Percentiles rank a stretch among this genome's conserved stretches.
phyloP scores from a whole-genome alignment of 495 filamentous ascomycete genomes.

The Trichoderma orchidacearum region DNA sequence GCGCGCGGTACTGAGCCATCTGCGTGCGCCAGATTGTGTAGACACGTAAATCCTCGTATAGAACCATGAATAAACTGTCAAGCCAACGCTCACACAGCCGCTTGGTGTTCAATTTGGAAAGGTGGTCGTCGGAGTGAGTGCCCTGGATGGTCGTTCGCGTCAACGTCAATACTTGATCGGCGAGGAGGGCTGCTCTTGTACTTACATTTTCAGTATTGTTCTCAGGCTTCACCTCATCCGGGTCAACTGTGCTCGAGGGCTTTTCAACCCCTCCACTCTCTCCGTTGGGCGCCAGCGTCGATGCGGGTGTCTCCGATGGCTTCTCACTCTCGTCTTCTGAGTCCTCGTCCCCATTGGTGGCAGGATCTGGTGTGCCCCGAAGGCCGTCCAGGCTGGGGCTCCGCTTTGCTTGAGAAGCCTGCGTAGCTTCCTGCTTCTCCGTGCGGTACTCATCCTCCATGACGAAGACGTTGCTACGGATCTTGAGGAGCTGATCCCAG shows the following conservation, averaged over 20 bases:
- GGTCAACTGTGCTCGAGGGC: slow-evolving; percentile 68
- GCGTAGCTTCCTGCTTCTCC: slow-evolving; percentile 61
- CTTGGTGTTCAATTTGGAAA: slow-evolving; percentile 76
- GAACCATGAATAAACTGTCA: slow-evolving; percentile 97
- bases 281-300: slow-evolving; percentile 22
- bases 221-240: slow-evolving; percentile 68
- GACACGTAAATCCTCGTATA: slow-evolving; percentile 93
- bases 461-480: slow-evolving; percentile 91
- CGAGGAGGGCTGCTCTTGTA: slow-evolving; percentile 4
- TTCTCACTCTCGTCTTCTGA: slow-evolving; percentile 34
- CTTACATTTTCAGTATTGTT: slow-evolving; percentile 63
- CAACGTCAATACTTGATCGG: background rate
- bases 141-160: slow-evolving; percentile 11
- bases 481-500: slow-evolving; percentile 90
- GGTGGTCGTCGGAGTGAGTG: slow-evolving; percentile 37
- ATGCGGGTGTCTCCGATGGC: slow-evolving; percentile 14
- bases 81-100: slow-evolving; percentile 95
- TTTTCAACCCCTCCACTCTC: slow-evolving; percentile 47
- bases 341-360: slow-evolving; percentile 37
- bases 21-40: slow-evolving; percentile 99
- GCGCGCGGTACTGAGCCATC: slow-evolving; percentile 82
- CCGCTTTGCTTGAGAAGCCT: slow-evolving; percentile 37
- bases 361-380: slow-evolving; percentile 47
- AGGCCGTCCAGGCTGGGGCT: slow-evolving; percentile 68
- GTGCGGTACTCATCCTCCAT: slow-evolving; percentile 98